Base-by-base conservation (phyloP, 441 rosid species). In the Adansonia madagascariensis region DNA sequence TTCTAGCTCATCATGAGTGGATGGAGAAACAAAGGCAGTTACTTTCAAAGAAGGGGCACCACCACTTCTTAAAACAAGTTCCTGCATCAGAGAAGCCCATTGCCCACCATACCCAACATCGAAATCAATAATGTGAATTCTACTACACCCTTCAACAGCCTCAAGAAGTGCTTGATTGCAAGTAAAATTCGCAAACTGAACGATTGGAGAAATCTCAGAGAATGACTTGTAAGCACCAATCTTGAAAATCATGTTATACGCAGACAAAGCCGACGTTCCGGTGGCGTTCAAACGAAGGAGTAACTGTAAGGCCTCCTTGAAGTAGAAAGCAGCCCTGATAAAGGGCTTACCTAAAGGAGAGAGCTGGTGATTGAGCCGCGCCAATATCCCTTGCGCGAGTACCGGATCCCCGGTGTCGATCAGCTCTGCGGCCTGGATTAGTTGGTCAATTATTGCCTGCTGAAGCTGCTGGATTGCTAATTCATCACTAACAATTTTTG, bases 351-450 rank as follows among this genome's bases (percentile, higher is more conserved):
- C 97, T 0, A 81, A 65, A 0, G 93, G 92, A 72, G 98, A 88
- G 90, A 95, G 97, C 88, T 89, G 91, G 89, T 96, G 99, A 96
- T 96, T 96, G 98, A 96, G 99, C 98, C 98, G 99, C 98, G 99
- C 99, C 99, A 96, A 96, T 96, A 96, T 96, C 99, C 86, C 97
- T 88, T 96, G 99, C 93, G 98, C 99, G 95, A 85, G 91, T 78
- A 82, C 79, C 81, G 80, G 78, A 73, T 90, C 91, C 68, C 91
- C 88, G 77, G 85, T 86, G 80, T 87, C 97, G 81, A 92, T 86
- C 77, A 87, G 84, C 88, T 92, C 97, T 75, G 89, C 86, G 24
- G 88, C 89, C 80, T 89, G 88, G n/a, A 83, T 80, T 41, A 92
- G 78, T 73, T 86, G 91, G 77, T 90, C 93, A 4, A 78, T 80